Evolutionary conservation across 2,329 filamentous ascomycete genomes (phyloP).

Genomic region (Colletotrichum tanaceti): DNA sequence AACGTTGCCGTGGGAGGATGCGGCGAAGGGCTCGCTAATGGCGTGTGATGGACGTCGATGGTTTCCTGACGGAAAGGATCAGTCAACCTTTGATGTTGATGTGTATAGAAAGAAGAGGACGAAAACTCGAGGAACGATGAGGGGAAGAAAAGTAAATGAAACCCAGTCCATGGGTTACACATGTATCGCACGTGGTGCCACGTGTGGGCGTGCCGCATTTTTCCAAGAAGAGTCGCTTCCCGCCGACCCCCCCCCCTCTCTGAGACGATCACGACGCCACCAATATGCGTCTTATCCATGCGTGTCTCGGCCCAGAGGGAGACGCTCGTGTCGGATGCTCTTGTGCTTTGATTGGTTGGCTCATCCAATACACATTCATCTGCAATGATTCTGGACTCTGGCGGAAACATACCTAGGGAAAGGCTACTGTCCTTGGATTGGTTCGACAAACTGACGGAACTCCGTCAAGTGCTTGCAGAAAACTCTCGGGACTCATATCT

Average conservation of each 20-base stretch:
- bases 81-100: background rate
- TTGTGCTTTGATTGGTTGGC: background rate
- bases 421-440: background rate
- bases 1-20: too few species aligned
- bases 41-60: background rate
- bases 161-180: background rate
- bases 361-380: background rate
- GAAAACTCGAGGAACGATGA: background rate
- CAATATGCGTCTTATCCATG: background rate
- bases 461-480: too few species aligned
- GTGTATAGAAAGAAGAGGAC: background rate
- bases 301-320: background rate
- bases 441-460: background rate
- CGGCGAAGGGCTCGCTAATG: background rate
- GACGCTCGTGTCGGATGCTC: background rate
- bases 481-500: too few species aligned
- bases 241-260: too few species aligned
- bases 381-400: background rate
- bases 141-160: too few species aligned
- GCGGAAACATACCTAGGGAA: background rate
- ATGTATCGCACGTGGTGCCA: constrained; percentile 7
- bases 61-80: background rate
- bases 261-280: background rate
- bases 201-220: constrained; percentile 3
- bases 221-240: background rate